Base-by-base conservation (phyloP, 805 yeast species). In the Wickerhamiella brachini region DNA sequence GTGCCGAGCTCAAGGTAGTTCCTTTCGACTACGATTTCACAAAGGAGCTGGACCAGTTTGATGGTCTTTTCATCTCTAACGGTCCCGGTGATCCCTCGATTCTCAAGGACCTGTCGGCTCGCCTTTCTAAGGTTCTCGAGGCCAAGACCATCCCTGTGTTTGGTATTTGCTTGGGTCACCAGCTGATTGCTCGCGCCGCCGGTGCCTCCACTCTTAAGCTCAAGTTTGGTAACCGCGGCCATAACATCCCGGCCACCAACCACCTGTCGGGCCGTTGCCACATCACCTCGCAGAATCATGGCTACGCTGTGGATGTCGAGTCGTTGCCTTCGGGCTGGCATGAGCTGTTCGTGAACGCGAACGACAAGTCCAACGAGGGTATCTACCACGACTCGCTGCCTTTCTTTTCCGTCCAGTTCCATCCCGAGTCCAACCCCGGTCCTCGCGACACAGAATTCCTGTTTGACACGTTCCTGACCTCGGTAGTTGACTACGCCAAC, bases 61-160 rank as follows among this genome's bases (percentile, higher is more conserved):
- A 93, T 68, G 99, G 98, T 74, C 75, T 93, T 62, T 93, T 93
- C 70, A 74, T 90, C 58, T 89, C 97, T 51, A 93, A 93, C 70
- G 99, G 99, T 73, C 99, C 99, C 26, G 99, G 99, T 78, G 97
- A 93, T 71, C 99, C 99, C 52, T 78, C 93, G 44, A 86, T 85
- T 52, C 76, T 93, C 79, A 68, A 79, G 45, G 77, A 74, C 20
- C 77, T 87, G 54, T 83, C 83, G 37, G 74, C 70, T 42, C 80
- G 76, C 59, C 71, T 93, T 62, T 59, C 74, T 41, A 68, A 66
- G 44, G 84, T 78, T 37, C 65, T 90, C 53, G 73, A 74, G 44
- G 75, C 77, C 38, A 83, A 79, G 49, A 81, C 79, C 68, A 81
- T 93, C 44, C 98, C 98, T 50, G 76, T 93, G 51, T 93, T 93